Conservation (phyloP, 2,329 filamentous ascomycete species). For the Cordyceps farinosa region DNA sequence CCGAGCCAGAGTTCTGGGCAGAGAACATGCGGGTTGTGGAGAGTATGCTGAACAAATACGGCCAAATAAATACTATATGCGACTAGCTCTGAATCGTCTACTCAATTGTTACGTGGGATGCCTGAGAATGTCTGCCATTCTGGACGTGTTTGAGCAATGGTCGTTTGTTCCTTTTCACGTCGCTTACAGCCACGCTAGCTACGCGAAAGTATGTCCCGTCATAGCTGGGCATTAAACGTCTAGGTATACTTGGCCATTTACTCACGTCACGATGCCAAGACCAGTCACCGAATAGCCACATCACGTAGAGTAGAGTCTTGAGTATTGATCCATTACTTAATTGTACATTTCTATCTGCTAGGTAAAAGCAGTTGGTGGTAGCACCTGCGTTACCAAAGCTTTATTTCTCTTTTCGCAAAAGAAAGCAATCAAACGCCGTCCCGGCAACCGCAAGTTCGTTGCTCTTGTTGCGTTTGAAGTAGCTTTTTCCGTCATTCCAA, state of each 20-base stretch:
- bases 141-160: too few species aligned
- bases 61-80: too few species aligned
- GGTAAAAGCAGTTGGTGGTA: neutral
- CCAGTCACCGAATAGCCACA: neutral
- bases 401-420: neutral
- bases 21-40: slow-evolving; percentile 20
- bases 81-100: too few species aligned
- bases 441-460: slow-evolving; percentile 12
- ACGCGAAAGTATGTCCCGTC: too few species aligned
- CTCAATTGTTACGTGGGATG: too few species aligned
- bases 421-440: slow-evolving; percentile 17
- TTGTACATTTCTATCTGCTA: slow-evolving; percentile 17
- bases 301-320: neutral
- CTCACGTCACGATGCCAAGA: too few species aligned
- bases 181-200: too few species aligned
- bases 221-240: too few species aligned
- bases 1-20: slow-evolving; percentile 15
- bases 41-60: slow-evolving; percentile 17
- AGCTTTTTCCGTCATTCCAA: slow-evolving; percentile 13
- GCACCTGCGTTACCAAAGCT: slow-evolving; percentile 3
- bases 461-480: slow-evolving; percentile 11
- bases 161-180: too few species aligned
- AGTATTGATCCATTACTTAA: slow-evolving; percentile 14
- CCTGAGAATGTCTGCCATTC: too few species aligned
- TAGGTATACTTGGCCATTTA: too few species aligned